Evolutionary conservation across 306 rosid species (phyloP), one percentile per base, ranked within the genome.

Genomic region (Myrica gale): DNA sequence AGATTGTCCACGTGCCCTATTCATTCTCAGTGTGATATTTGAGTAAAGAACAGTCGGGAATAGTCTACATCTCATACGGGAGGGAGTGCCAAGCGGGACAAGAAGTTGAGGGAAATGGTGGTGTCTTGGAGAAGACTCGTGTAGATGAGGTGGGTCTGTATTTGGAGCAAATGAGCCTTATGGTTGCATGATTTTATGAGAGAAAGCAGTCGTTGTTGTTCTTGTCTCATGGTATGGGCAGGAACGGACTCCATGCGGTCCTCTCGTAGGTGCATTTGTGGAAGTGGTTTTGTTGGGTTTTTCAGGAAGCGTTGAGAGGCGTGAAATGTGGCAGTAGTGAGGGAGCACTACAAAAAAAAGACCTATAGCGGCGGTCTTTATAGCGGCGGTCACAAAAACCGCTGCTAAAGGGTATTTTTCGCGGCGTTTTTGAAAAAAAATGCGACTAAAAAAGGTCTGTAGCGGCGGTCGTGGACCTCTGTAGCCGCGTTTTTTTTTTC

Each of bases 91-190:
- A 82, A 6, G 7, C 89, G 89, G 79, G 87, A 74, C 84, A 94
- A 73, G 81, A 91, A 94, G 15, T 73, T 80, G 76, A 86, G 84
- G 82, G 87, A 79, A 71, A 94, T 53, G 13, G 78, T 9, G 77
- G 90, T 80, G 84, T 87, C 82, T 73, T 80, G 83, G 68, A 86
- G 19, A 56, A 87, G 90, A 37, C 85, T 68, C 9, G 84, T 74
- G 37, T 78, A 79, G 78, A 90, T 12, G 44, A 89, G 83, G 58
- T 68, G 90, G 84, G 98, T 91, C 68, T 91, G 98, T 63, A 91
- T 85, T 89, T 92, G 97, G 78, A 77, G 87, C 80, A 94, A 78
- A 9, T 86, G 90, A 79, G 86, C 39, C 55, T 72, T 87, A 0
- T 44, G 69, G 66, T 87, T 67, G 75, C 85, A 80, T 46, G 86